phyloP scores from a whole-genome alignment of 257 asterid species.

The Orobanche coerulescens region DNA sequence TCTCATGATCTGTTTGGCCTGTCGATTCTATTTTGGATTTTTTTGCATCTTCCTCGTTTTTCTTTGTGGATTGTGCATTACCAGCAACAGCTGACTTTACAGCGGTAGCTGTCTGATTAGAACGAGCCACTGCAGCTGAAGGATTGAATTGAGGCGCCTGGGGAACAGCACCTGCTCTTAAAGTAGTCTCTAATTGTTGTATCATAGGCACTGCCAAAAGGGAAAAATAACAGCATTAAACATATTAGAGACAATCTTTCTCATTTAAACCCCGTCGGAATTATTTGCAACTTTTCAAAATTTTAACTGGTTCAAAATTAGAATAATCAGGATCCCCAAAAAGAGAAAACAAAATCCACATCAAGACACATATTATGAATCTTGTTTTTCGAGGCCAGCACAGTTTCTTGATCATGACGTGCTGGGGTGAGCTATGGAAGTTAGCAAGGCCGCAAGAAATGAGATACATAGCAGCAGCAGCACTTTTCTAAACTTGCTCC shows the following conservation, averaged over 20 bases:
- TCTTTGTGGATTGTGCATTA: conserved; percentile 6
- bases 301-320: too few relatives aligned
- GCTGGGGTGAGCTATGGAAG: too few relatives aligned
- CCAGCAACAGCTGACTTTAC: conserved; percentile 10
- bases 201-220: conserved; percentile 84
- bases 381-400: too few relatives aligned
- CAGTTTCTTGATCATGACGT: too few relatives aligned
- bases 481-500: too few relatives aligned
- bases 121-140: conserved; percentile 29
- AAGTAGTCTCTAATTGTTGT: conserved; percentile 65
- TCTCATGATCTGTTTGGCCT: conserved; percentile 5
- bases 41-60: conserved; percentile 3
- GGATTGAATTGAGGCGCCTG: conserved; percentile 70
- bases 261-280: too few relatives aligned
- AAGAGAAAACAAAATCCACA: too few relatives aligned
- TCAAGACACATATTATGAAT: too few relatives aligned
- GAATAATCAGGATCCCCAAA: too few relatives aligned
- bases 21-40: conserved; percentile 16
- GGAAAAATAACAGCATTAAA: not conserved
- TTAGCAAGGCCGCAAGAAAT: too few relatives aligned
- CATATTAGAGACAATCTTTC: not conserved
- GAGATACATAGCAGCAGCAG: too few relatives aligned
- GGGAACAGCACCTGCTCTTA: conserved; percentile 80
- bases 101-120: conserved; percentile 26
- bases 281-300: too few relatives aligned